Conservation (phyloP, 495 filamentous ascomycete species). For the Symbiotaphrina buchneri region DNA sequence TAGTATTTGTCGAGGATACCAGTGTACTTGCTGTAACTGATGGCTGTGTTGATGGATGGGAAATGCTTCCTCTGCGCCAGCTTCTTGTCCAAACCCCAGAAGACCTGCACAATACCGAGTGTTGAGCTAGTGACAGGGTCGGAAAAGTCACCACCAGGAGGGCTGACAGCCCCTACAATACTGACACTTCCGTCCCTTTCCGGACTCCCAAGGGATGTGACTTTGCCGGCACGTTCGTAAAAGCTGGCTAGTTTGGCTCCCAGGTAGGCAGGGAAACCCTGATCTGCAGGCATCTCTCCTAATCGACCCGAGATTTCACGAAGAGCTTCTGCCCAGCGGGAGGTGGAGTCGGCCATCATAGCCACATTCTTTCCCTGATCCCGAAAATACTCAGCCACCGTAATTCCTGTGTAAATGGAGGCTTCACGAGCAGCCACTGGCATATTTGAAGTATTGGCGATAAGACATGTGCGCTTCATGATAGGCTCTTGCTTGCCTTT, state of each 20-base stretch:
- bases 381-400: constrained; percentile 93
- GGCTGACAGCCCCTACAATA: constrained; percentile 94
- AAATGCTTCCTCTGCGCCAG: constrained; percentile 98
- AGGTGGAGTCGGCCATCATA: constrained; percentile 99
- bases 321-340: constrained; percentile 94
- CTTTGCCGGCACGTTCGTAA: constrained; percentile 93
- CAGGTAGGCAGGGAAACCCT: constrained; percentile 96
- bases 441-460: constrained; percentile 99
- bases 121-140: constrained; percentile 92
- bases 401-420: constrained; percentile 98
- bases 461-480: constrained; percentile 98
- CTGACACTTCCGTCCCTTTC: constrained; percentile 77
- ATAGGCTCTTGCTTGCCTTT: constrained; percentile 90
- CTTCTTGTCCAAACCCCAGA: constrained; percentile 99
- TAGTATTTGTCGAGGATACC: constrained; percentile 75
- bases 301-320: constrained; percentile 98
- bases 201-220: constrained; percentile 66
- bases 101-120: constrained; percentile 94
- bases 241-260: constrained; percentile 94
- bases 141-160: constrained; percentile 96
- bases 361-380: constrained; percentile 95
- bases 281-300: constrained; percentile 98
- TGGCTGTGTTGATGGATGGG: constrained; percentile 88
- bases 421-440: constrained; percentile 96
- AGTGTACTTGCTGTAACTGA: constrained; percentile 96